Evolutionary conservation across 2,329 filamentous ascomycete species (phyloP).

Genomic region (Paraphaeosphaeria sporulosa): DNA sequence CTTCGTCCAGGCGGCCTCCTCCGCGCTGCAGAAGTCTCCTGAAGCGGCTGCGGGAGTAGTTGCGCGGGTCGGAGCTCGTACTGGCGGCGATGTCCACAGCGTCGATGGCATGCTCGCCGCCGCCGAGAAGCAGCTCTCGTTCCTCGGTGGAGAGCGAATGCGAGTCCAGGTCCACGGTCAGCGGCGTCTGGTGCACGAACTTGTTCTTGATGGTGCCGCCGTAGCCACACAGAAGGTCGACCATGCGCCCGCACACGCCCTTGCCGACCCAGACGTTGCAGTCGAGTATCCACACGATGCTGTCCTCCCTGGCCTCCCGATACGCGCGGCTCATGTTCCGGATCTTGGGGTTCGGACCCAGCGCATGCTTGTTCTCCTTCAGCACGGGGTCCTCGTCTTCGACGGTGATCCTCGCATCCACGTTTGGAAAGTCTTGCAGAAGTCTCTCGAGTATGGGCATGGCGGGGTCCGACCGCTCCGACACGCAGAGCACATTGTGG

Average conservation of each 20-base stretch:
- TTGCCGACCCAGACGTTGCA: conserved; percentile 93
- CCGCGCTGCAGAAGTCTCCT: conserved; percentile 53
- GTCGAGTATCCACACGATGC: conserved; percentile 89
- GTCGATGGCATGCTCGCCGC: conserved; percentile 23
- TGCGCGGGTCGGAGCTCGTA: conserved; percentile 34
- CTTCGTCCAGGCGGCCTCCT: conserved; percentile 88
- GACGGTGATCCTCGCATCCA: conserved; percentile 76
- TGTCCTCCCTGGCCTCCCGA: conserved; percentile 79
- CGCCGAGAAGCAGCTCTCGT: conserved; percentile 42
- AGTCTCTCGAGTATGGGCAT: conserved; percentile 76
- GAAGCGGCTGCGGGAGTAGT: conserved; percentile 31
- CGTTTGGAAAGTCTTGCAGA: conserved; percentile 73
- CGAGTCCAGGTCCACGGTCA: conserved; percentile 75
- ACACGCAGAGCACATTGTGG: conserved; percentile 83
- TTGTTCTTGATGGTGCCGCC: conserved; percentile 69
- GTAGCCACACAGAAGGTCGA: conserved; percentile 81
- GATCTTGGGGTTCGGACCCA: conserved; percentile 98
- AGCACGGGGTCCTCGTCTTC: conserved; percentile 83
- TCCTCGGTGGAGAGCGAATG: conserved; percentile 37
- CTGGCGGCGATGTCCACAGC: conserved; percentile 38
- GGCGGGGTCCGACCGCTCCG: conserved; percentile 76
- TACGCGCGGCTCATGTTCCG: conserved; percentile 95
- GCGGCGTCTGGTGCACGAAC: conserved; percentile 91
- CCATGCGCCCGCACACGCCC: conserved; percentile 84
- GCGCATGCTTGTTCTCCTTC: conserved; percentile 59